Evolutionary conservation across 2,329 filamentous ascomycete species (phyloP), one percentile per base, ranked within the genome.

Genomic region (Aspergillus novofumigatus): DNA sequence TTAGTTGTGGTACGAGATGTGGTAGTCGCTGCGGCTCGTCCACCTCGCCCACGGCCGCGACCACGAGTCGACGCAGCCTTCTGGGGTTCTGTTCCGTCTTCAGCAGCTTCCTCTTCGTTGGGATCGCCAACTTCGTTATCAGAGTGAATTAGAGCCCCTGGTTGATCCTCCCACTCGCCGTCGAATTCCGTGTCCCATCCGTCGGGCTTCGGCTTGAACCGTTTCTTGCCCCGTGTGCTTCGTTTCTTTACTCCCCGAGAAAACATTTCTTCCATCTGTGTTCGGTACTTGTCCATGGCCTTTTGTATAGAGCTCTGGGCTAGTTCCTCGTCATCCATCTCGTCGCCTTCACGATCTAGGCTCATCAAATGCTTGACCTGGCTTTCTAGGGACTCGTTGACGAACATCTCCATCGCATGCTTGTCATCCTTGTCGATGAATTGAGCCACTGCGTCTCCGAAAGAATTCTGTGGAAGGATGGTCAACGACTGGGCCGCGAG

Each of bases 361-460:
- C 81, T 78, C 35, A 92, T 78, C 67, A 93, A 80, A 60, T 89
- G 83, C 63, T 86, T 86, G 20, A 92, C 83, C 67, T 92, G 89
- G 23, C 82, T 85, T 2, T 84, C 81, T 2, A 93, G 77, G 14
- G 87, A 88, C 32, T 91, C 87, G 23, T 83, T 84, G 9, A 93
- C 87, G 65, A 93, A 93, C 47, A 86, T 79, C 68, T 92, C 86
- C 86, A 97, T 91, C 2, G 91, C 91, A 66, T 94, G 87, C 69
- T 92, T 96, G 77, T 99, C 94, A 63, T 96, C 91, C 65, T 97
- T 97, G 71, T 92, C 87, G 26, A 99, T 91, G 66, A 94, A 99
- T 59, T 96, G 90, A 49, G 87, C 88, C 4, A 99, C 91, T 0
- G 94, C 94, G 68, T 97, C 92, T 17, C 92, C 90, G 68, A 99